Percentiles rank a stretch among this genome's conserved stretches.
Conservation (phyloP, 2,329 filamentous ascomycete genomes). For the Diaporthe aspalathi region DNA sequence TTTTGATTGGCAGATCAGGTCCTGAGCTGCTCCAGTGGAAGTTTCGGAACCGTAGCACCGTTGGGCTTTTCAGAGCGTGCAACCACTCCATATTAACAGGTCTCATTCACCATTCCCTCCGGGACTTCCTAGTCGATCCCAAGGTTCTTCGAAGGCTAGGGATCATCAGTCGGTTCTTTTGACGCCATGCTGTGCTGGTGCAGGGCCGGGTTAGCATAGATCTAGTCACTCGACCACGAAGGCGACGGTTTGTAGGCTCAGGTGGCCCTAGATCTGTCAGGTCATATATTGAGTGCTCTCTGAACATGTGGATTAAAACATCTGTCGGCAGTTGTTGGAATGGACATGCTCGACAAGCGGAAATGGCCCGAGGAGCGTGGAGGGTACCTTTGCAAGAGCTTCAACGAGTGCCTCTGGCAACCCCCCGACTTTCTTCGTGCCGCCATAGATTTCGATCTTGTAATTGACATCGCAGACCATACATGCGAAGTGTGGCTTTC, state of each 20-base stretch:
- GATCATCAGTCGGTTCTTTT: not conserved
- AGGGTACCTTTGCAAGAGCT: not conserved
- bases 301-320: too few species aligned
- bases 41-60: not conserved
- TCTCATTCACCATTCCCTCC: not conserved
- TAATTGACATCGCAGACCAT: not conserved
- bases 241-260: not conserved
- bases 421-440: not conserved
- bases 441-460: conserved; percentile 9
- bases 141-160: not conserved
- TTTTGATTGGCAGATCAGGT: not conserved
- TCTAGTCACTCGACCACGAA: not conserved
- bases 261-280: not conserved
- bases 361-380: not conserved
- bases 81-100: not conserved
- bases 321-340: too few species aligned
- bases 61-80: not conserved
- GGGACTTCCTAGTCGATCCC: not conserved
- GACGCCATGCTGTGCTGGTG: not conserved
- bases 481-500: not conserved
- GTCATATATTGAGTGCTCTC: not conserved
- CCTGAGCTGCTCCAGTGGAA: not conserved
- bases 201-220: not conserved
- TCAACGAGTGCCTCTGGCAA: not conserved
- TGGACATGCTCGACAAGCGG: not conserved